These are phyloP conservation scores for Tympanopsis confertula DNA, from an alignment of 2,329 filamentous ascomycete genomes.

Conservation along the genomic window DNA sequence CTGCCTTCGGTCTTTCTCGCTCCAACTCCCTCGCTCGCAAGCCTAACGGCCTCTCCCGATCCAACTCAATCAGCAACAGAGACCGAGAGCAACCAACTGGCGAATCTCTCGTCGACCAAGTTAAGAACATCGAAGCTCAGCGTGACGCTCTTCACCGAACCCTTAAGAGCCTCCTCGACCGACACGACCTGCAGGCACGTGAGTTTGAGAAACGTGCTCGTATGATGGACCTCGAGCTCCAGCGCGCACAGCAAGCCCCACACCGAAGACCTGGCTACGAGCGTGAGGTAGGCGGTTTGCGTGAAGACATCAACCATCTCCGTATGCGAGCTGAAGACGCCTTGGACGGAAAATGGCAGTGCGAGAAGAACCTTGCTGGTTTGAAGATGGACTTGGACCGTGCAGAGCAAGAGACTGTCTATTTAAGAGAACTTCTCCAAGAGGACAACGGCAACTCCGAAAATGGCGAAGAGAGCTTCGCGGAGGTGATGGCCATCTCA, in stretches of 20 bases:
- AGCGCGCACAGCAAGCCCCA: conserved; percentile 38
- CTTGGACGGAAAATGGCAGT: conserved; percentile 57
- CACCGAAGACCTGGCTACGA: conserved; percentile 45
- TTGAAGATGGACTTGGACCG: conserved; percentile 60
- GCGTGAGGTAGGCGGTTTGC: conserved; percentile 44
- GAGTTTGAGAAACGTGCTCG: conserved; percentile 45
- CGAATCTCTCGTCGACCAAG: conserved; percentile 37
- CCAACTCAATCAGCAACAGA: neutral
- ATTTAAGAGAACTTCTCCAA: conserved; percentile 45
- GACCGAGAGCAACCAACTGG: conserved; percentile 24
- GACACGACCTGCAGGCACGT: conserved; percentile 44
- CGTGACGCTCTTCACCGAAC: conserved; percentile 55
- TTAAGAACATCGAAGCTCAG: conserved; percentile 56
- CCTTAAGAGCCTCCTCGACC: conserved; percentile 46
- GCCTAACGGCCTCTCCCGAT: neutral
- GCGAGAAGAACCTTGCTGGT: conserved; percentile 53
- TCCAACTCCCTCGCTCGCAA: neutral
- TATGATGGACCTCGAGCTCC: conserved; percentile 42
- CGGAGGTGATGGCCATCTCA: conserved; percentile 25
- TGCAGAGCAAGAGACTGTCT: conserved; percentile 54
- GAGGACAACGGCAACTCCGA: conserved; percentile 2
- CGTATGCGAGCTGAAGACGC: conserved; percentile 55
- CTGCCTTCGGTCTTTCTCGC: neutral
- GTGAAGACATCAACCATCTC: conserved; percentile 50
- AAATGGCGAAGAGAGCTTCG: conserved; percentile 16